Evolutionary conservation across 1,284 basidiomycete species (phyloP), one percentile per base, ranked within the genome.

Genomic region (Austroboletus rostrupii): DNA sequence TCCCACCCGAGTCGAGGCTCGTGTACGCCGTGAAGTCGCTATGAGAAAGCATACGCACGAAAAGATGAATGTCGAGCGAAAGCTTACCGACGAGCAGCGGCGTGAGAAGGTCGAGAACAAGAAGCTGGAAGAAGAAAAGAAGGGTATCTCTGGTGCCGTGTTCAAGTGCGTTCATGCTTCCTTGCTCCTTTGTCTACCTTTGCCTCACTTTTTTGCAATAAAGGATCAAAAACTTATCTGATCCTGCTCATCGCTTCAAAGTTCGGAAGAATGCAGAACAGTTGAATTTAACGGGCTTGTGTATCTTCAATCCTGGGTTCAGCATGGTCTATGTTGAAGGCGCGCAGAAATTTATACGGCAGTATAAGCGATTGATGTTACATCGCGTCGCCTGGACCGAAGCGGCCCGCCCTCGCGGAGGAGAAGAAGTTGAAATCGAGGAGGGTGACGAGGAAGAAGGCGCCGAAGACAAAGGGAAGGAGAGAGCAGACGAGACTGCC

Each of bases 241-340:
- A 97, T 66, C 92, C 90, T 0, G 79, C 91, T 14, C 97, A 99
- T 64, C 87, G 90, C 56, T 97, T 94, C 79, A 99, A 99, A 74
- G 90, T 98, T 37, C 84, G 90, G 53, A 92, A 90, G 76, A 99
- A 98, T 62, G 96, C 96, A 3, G 87, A 96, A 65, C 93, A 98
- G 68, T 77, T 87, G 65, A 85, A 82, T 53, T 76, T 99, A 16
- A 89, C 91, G 0, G 96, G 97, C 5, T 72, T 96, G 20, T 90
- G 87, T 60, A 86, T 98, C 60, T 94, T 93, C 77, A 85, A 94
- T 63, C 89, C 92, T 0, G 71, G 78, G 28, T 97, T 97, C 76
- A 87, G 83, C 55, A 77, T 99, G 68, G 85, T 99, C 28, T 87
- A 97, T 54, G 92, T 97, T 47, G 97, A 99, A 68, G 97, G 97